phyloP scores from a whole-genome alignment of 805 yeast species.

The Wickerhamiella occidentalis region DNA sequence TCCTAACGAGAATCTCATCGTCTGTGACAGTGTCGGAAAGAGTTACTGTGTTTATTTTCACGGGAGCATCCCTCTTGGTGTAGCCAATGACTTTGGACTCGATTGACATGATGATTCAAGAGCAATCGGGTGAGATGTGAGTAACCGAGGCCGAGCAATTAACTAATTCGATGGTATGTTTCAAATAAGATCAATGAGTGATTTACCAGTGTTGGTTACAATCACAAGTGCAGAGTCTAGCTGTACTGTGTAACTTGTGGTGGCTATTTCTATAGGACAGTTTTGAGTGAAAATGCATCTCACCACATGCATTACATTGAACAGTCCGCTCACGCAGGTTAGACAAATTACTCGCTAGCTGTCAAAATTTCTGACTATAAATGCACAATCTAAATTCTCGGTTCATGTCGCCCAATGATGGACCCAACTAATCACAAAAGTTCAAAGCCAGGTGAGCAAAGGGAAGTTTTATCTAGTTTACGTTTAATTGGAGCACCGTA shows the following conservation, averaged over 20 bases:
- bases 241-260: not conserved
- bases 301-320: too few relatives aligned
- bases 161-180: too few relatives aligned
- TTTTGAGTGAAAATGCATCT: too few relatives aligned
- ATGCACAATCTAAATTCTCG: not conserved
- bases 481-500: conserved; percentile 15
- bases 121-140: too few relatives aligned
- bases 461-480: conserved; percentile 15
- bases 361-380: too few relatives aligned
- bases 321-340: too few relatives aligned
- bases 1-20: conserved; percentile 44
- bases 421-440: conserved; percentile 14
- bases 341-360: too few relatives aligned
- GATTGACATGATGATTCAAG: not conserved
- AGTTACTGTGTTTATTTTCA: not conserved
- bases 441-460: conserved; percentile 15
- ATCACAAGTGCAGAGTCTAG: not conserved
- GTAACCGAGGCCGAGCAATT: too few relatives aligned
- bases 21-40: conserved; percentile 24
- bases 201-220: too few relatives aligned
- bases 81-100: not conserved
- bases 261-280: not conserved
- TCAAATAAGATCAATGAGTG: too few relatives aligned
- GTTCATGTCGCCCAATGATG: conserved; percentile 10
- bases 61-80: conserved; percentile 1